Evolutionary conservation across 1,139 yeast species (phyloP).

Genomic region (Trichomonascaceae sp.): DNA sequence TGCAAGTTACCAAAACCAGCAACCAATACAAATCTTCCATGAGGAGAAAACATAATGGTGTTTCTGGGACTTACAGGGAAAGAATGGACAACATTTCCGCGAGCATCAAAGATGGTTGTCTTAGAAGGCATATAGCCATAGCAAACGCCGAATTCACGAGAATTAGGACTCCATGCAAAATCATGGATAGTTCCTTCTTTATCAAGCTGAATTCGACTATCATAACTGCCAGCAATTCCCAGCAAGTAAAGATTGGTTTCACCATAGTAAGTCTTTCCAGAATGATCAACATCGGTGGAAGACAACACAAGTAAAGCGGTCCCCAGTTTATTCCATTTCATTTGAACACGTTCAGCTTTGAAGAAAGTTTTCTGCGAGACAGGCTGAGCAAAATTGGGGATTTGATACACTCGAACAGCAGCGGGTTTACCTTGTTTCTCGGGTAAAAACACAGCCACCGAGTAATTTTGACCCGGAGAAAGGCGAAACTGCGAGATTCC

Average conservation of each 20-base stretch:
- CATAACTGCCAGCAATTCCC: constrained; percentile 89
- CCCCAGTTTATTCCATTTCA: constrained; percentile 92
- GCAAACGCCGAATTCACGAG: constrained; percentile 94
- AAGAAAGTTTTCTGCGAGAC: constrained; percentile 83
- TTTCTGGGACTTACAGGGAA: constrained; percentile 87
- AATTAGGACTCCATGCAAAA: constrained; percentile 94
- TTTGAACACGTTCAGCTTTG: constrained; percentile 89
- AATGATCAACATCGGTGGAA: constrained; percentile 90
- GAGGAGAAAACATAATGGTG: constrained; percentile 88
- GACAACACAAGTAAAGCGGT: constrained; percentile 92
- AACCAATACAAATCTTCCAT: constrained; percentile 81
- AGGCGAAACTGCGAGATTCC: constrained; percentile 51
- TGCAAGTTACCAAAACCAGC: constrained; percentile 98
- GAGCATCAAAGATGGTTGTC: constrained; percentile 88
- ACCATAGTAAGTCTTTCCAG: constrained; percentile 94
- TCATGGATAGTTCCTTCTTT: constrained; percentile 97
- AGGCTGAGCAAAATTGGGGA: constrained; percentile 66
- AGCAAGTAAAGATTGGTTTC: constrained; percentile 87
- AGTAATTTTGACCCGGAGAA: constrained; percentile 86
- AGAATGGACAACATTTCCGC: constrained; percentile 82
- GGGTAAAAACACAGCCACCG: constrained; percentile 88
- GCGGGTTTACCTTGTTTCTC: constrained; percentile 80
- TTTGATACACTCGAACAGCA: constrained; percentile 72
- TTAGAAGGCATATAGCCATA: constrained; percentile 98
- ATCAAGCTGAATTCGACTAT: constrained; percentile 78